Percentiles rank a stretch among this genome's conserved stretches.
phyloP scores from a whole-genome alignment of 139 green algal genomes.

The Coccomyxa sp. region DNA sequence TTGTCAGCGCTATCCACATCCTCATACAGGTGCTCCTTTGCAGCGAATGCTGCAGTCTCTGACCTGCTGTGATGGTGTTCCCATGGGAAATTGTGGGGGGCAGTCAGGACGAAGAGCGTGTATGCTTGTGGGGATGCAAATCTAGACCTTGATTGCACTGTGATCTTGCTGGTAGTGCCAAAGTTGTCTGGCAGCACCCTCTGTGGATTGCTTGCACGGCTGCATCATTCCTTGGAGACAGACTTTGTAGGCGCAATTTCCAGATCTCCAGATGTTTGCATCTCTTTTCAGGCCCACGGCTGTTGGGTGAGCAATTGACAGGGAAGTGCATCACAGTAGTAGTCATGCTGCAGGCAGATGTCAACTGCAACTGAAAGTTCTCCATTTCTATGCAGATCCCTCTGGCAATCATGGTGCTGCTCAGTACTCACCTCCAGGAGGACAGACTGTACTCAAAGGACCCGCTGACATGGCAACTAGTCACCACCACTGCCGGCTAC shows the following conservation, averaged over 20 bases:
- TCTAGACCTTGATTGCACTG: no score
- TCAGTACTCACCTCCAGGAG: background rate
- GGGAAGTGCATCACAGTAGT: background rate
- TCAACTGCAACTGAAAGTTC: background rate
- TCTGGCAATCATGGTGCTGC: constrained; percentile 6
- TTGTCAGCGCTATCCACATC: constrained; percentile 1
- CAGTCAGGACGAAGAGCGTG: background rate
- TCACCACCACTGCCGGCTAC: constrained; percentile 24
- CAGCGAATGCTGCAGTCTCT: background rate
- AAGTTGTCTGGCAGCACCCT: background rate
- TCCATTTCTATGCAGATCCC: constrained; percentile 4
- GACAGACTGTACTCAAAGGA: constrained; percentile 12
- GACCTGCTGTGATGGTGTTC: background rate
- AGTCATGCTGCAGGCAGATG: background rate
- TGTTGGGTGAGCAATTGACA: no score
- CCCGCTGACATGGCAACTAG: background rate
- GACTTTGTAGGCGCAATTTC: no score
- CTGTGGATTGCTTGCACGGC: background rate
- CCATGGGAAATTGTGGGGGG: no score
- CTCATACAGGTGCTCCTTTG: background rate
- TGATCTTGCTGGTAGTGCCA: background rate
- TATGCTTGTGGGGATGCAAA: background rate
- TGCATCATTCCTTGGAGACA: background rate
- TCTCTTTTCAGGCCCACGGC: no score
- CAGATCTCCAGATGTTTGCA: no score